Base-by-base conservation (phyloP, 331 rosid genomes). In the Malus hybrid region DNA sequence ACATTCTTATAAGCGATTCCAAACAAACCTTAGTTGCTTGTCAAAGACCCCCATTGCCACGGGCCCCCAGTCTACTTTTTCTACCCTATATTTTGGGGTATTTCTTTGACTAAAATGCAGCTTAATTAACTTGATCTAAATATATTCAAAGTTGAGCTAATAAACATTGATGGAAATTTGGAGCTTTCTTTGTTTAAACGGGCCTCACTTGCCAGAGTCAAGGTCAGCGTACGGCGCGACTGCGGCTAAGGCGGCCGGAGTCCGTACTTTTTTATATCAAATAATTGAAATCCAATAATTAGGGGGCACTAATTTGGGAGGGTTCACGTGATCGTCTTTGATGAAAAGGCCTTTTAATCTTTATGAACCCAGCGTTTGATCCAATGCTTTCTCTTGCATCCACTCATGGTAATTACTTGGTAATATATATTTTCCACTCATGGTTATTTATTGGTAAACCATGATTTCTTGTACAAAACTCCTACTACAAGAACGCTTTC, bases 291-390 rank as follows among this genome's bases (percentile, higher is more conserved):
- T 39, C 75, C 89, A 89, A 86, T 89, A 78, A 88, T 88, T 83
- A 86, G 82, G 67, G 85, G 63, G 67, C 84, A 83, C 88, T 74
- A 70, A 83, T 83, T 82, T 80, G 87, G 91, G 93, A 73, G 74
- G 60, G 3, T 76, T 88, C 97, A 88, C 92, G 91, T 89, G 97
- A 77, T 76, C 70, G 71, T 61, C 62, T 76, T 70, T 46, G 60
- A 20, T 42, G 32, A 64, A 79, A 79, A 81, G 77, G 27, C 6
- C 7, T 24, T 61, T 46, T 33, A 24, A 69, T 75, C 48, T 55
- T 50, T 15, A 27, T 52, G 34, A 64, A 29, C 32, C 77, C 27
- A 7, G n/a, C 24, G 24, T 24, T 24, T 24, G 24, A 24, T 24
- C 24, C 24, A 24, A 24, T 24, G 24, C 24, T 24, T 24, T 24